These are phyloP conservation scores for Pistacia atlantica DNA, from an alignment of 345 rosid species.

Conservation along the genomic window DNA sequence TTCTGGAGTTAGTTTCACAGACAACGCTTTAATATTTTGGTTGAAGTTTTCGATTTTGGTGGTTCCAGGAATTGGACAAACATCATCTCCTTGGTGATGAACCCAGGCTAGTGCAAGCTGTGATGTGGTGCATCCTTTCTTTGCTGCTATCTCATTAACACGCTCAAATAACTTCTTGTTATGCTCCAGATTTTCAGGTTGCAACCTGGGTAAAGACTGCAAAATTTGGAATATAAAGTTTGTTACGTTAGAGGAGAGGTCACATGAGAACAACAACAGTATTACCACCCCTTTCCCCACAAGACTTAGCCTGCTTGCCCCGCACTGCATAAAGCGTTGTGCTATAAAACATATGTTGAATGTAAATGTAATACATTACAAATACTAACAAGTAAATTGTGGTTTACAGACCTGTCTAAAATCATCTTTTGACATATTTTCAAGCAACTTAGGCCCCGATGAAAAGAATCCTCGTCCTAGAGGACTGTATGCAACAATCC, in stretches of 20 bases:
- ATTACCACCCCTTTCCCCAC: too few species aligned
- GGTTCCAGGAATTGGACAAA: slow-evolving; percentile 69
- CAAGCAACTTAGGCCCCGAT: slow-evolving; percentile 54
- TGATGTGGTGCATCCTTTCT: slow-evolving; percentile 58
- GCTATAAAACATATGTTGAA: too few species aligned
- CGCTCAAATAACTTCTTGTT: slow-evolving; percentile 43
- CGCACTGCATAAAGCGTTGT: too few species aligned
- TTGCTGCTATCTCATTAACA: slow-evolving; percentile 45
- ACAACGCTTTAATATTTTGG: slow-evolving; percentile 29
- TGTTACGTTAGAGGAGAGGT: too few species aligned
- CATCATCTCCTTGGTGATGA: slow-evolving; percentile 65
- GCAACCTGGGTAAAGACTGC: slow-evolving; percentile 60
- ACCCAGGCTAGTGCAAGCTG: slow-evolving; percentile 77
- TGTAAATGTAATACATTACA: not conserved
- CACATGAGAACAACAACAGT: too few species aligned
- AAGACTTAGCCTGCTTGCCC: too few species aligned
- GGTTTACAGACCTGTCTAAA: slow-evolving; percentile 40
- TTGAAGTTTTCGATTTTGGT: slow-evolving; percentile 54
- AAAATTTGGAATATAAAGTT: not conserved
- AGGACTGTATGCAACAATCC: slow-evolving; percentile 73
- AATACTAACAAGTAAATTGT: not conserved
- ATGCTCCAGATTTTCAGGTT: slow-evolving; percentile 54
- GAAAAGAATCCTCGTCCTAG: slow-evolving; percentile 71
- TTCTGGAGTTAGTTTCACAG: slow-evolving; percentile 20
- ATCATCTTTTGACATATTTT: slow-evolving; percentile 41